Conservation (phyloP, 768 basidiomycete species). For the Rhizopogon sp. region DNA sequence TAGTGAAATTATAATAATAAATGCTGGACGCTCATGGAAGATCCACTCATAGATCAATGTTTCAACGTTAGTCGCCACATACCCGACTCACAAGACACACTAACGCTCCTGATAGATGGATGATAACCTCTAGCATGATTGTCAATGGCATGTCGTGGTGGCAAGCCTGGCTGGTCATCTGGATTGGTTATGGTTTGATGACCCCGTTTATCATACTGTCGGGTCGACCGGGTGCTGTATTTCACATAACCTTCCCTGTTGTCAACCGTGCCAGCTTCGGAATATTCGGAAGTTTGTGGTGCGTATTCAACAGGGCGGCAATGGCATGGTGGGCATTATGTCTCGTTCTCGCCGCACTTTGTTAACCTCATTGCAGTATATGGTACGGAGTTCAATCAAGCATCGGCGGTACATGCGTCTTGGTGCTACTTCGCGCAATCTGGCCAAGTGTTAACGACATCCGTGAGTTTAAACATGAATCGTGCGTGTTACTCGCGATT, state of each 20-base stretch:
- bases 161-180: slow-evolving; percentile 76
- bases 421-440: slow-evolving; percentile 63
- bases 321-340: slow-evolving; percentile 52
- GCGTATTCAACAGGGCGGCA: slow-evolving; percentile 60
- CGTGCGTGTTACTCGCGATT: background rate
- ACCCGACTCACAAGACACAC: background rate
- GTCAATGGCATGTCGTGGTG: slow-evolving; percentile 67
- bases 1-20: background rate
- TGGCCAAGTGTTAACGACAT: slow-evolving; percentile 63
- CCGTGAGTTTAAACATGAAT: slow-evolving; percentile 32
- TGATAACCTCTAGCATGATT: slow-evolving; percentile 66
- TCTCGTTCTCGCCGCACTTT: slow-evolving; percentile 12
- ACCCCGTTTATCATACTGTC: slow-evolving; percentile 66
- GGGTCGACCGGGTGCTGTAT: slow-evolving; percentile 65
- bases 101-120: slow-evolving; percentile 41
- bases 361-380: slow-evolving; percentile 30
- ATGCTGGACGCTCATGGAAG: background rate
- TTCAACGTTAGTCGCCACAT: background rate
- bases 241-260: slow-evolving; percentile 65
- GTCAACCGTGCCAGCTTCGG: slow-evolving; percentile 67
- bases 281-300: slow-evolving; percentile 68
- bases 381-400: slow-evolving; percentile 73
- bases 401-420: slow-evolving; percentile 68
- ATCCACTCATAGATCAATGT: background rate
- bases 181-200: slow-evolving; percentile 51